Evolutionary conservation across 768 basidiomycete genomes (phyloP).

Genomic region (Saitozyma sp.): DNA sequence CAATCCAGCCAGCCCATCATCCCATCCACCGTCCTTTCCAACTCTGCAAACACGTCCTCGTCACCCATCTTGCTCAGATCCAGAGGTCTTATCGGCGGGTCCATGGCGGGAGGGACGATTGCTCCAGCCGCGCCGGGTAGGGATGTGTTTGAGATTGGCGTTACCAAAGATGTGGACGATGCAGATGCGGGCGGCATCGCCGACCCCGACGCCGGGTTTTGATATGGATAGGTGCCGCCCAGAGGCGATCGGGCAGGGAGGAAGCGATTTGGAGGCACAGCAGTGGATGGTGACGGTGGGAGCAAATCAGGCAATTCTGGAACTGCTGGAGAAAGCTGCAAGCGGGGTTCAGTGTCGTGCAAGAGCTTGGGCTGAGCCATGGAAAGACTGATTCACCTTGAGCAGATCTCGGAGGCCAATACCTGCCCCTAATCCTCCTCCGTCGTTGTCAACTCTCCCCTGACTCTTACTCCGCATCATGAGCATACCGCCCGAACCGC

Average conservation of each 20-base stretch:
- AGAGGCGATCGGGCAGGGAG: constrained; percentile 44
- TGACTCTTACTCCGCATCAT: constrained; percentile 44
- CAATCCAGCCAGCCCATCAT: constrained; percentile 73
- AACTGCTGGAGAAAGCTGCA: constrained; percentile 37
- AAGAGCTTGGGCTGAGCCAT: neutral
- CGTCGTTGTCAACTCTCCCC: constrained; percentile 31
- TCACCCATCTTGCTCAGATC: constrained; percentile 66
- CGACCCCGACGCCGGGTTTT: neutral
- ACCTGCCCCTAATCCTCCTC: constrained; percentile 11
- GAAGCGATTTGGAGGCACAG: constrained; percentile 34
- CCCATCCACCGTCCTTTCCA: constrained; percentile 72
- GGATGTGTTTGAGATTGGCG: constrained; percentile 3
- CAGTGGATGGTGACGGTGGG: constrained; percentile 38
- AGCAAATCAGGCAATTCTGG: constrained; percentile 43
- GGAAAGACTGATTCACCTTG: constrained; percentile 30
- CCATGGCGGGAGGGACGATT: neutral
- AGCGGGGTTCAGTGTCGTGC: neutral
- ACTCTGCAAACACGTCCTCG: constrained; percentile 66
- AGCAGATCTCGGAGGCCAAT: constrained; percentile 44
- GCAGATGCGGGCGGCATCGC: constrained; percentile 5
- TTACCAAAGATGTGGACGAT: neutral
- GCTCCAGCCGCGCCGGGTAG: neutral
- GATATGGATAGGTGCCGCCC: neutral
- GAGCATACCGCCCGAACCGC: constrained; percentile 3
- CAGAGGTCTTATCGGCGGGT: constrained; percentile 61